Base-by-base conservation (phyloP, 148 eudicot species). In the Chenopodium quinoa region DNA sequence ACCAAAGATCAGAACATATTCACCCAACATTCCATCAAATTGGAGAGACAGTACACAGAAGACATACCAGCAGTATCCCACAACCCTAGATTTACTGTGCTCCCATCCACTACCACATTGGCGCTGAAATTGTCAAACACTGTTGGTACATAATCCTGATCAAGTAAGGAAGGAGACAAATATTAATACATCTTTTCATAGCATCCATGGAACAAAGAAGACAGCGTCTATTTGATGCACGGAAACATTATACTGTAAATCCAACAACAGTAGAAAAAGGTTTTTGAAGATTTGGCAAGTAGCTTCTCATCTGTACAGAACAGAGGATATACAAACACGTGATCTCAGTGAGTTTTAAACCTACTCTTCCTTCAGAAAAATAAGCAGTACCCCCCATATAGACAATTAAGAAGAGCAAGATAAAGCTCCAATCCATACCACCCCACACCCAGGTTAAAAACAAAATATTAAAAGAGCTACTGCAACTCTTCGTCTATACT, bases 61-160 rank as follows among this genome's bases (percentile, higher is more conserved):
- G 69, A 62, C 73, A 64, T 80, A 88, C 90, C 88, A 71, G 90
- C 90, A 77, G 90, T 88, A 80, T 88, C 88, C 90, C 90, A 88
- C 82, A 88, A 81, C 29, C 90, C 90, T 29, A 88, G 84, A 68
- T 88, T 88, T 29, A 88, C 90, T 9, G 88, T 86, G 84, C 82
- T 86, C 60, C 90, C 90, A 82, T 88, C 90, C 73, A 88, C 90
- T 11, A 88, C 86, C 62, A 88, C 90, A 78, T 88, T 88, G 52
- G 90, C 88, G 50, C 90, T 88, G 47, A 88, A 86, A 78, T 88
- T 88, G 84, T 88, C 90, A 78, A 88, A 88, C 71, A 88, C 90
- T 10, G 90, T 88, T 67, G 90, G 88, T 74, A 86, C 90, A 75
- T 88, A 88, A 79, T 88, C 90, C 90, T 86, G 88, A 66, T 75